Conservation (phyloP, 441 rosid genomes). For the Eutrema salsugineum region DNA sequence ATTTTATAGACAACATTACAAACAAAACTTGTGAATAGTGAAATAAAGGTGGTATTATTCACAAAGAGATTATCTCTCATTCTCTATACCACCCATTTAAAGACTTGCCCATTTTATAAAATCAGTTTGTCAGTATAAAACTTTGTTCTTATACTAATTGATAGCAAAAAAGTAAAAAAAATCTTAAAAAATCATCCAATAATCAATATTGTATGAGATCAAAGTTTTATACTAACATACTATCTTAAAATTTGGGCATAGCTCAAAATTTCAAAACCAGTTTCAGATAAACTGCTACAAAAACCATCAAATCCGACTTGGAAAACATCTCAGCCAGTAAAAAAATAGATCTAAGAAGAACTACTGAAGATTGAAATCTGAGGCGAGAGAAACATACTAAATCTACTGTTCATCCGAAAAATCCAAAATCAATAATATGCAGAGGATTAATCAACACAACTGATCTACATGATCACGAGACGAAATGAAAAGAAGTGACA, state of each 20-base stretch:
- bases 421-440: not conserved
- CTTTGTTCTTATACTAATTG: not conserved
- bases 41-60: no score
- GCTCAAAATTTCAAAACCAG: not conserved
- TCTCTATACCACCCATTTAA: no score
- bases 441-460: not conserved
- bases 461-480: not conserved
- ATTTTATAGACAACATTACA: no score
- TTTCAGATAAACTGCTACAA: not conserved
- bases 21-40: no score
- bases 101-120: not conserved
- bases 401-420: not conserved
- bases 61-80: no score
- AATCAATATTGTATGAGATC: not conserved
- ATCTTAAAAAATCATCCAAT: fast-evolving
- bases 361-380: not conserved
- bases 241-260: not conserved
- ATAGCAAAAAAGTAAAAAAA: not conserved
- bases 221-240: conserved; percentile 13
- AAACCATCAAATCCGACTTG: not conserved
- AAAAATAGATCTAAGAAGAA: not conserved
- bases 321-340: not conserved
- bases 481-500: not conserved
- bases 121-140: not conserved
- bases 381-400: not conserved